Evolutionary conservation across 2,329 filamentous ascomycete genomes (phyloP), one percentile per base, ranked within the genome.

Genomic region (Graphiopsis chlorocephala): DNA sequence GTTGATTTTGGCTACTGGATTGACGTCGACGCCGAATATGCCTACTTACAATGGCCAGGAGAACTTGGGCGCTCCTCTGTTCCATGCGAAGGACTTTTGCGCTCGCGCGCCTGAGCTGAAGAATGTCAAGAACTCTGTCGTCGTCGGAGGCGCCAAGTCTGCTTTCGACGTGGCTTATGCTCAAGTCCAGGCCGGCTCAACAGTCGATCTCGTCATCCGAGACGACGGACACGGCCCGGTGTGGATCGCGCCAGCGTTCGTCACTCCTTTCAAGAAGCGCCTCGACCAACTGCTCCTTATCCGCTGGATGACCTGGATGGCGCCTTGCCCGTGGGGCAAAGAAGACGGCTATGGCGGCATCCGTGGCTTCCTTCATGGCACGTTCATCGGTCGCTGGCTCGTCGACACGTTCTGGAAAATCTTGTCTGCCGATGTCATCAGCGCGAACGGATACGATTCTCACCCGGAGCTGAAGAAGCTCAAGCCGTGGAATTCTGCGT

Each of bases 261-360:
- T 91, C 17, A 90, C 88, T 1, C 88, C 88, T 0, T 72, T 90
- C n/a, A 88, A 88, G 73, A 83, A 83, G 65, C 87, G 85, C 83
- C 78, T 91, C 0, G 89, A 92, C 75, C 86, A 88, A 70, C 81
- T 92, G 4, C 83, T 89, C 4, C 84, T 85, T 33, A 89, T 85
- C 0, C 86, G 90, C 0, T 82, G 90, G 68, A 77, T 93, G 61
- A 90, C 86, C 1, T 92, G 88, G 87, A 87, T 93, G 75, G 88
- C 85, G 60, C 90, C 91, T 0, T 93, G 90, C 72, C 83, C 90
- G 15, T 93, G 89, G 88, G 88, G 87, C 4, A 79, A 82, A 1
- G 84, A 82, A 1, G 88, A 87, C 71, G 88, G 88, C 1, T 89
- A 84, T 68, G 78, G 81, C 14, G 78, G 77, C 12, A 78, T 85